These are phyloP conservation scores for Suhomyces bribrorum DNA, from an alignment of 1,139 yeast species.

Conservation along the genomic window DNA sequence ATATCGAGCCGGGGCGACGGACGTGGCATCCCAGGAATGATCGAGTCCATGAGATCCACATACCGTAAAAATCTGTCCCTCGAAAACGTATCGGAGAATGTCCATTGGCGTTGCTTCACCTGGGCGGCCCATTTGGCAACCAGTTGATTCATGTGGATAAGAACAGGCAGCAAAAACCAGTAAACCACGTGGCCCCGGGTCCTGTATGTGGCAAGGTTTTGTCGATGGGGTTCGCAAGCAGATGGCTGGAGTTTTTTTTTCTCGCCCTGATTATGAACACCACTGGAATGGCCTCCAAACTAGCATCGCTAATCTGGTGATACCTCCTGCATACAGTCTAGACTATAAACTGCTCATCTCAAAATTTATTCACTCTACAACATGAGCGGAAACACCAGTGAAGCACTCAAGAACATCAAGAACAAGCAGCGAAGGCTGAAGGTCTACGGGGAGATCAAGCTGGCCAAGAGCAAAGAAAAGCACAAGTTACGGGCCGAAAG, in stretches of 20 bases:
- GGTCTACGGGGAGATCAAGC: conserved; percentile 71
- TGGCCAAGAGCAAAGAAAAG: conserved; percentile 72
- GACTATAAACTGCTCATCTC: conserved; percentile 9
- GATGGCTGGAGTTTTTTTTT: too few species aligned
- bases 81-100: conserved; percentile 22
- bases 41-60: conserved; percentile 19
- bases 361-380: conserved; percentile 1
- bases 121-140: conserved; percentile 19
- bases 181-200: too few species aligned
- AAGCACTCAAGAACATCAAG: conserved; percentile 51
- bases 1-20: conserved; percentile 26
- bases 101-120: conserved; percentile 20
- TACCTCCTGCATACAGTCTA: too few species aligned
- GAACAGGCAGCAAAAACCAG: too few species aligned
- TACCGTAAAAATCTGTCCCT: conserved; percentile 20
- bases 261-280: too few species aligned
- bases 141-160: background rate
- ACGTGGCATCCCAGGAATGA: conserved; percentile 14
- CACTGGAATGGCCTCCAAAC: too few species aligned
- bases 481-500: conserved; percentile 75
- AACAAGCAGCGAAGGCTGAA: conserved; percentile 82
- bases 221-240: too few species aligned
- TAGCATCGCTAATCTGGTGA: too few species aligned
- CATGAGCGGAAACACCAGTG: conserved; percentile 26
- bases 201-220: too few species aligned